A percentile compares a stretch with the other conserved stretches of the same genome.
Evolutionary conservation across 192 early-diverging fungal genomes (phyloP).

Genomic region (Backusella liffmaniae): DNA sequence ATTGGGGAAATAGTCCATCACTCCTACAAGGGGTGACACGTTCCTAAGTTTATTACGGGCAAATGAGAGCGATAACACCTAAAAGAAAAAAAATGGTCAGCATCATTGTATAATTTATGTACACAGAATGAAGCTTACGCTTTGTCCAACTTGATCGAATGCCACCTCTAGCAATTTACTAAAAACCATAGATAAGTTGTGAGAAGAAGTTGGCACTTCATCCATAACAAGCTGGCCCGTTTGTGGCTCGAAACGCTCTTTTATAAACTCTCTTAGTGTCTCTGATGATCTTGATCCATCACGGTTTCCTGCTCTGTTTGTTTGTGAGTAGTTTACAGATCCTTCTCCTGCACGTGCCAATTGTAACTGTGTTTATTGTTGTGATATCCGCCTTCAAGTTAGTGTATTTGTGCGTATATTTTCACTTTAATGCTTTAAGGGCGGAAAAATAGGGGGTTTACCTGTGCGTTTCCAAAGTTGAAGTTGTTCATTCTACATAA

Average conservation of each 20-base stretch:
- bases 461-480: not conserved
- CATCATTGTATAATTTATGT: not conserved
- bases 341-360: not conserved
- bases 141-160: conserved; percentile 10
- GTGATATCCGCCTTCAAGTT: too few species aligned
- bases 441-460: not conserved
- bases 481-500: conserved; percentile 7
- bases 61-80: conserved; percentile 43
- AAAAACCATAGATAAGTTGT: conserved; percentile 7
- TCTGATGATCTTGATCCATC: not conserved
- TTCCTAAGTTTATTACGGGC: conserved; percentile 35
- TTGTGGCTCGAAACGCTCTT: conserved; percentile 21
- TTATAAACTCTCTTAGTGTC: conserved; percentile 17
- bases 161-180: conserved; percentile 1
- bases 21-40: conserved; percentile 21
- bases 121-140: conserved; percentile 1
- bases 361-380: not conserved
- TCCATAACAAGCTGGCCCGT: conserved; percentile 25
- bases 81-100: not conserved
- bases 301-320: not conserved
- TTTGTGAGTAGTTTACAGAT: not conserved
- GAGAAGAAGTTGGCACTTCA: conserved; percentile 11
- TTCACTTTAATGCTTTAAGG: not conserved
- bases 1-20: conserved; percentile 39
- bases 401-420: not conserved